Conservation (phyloP, 1,139 yeast genomes). For the Zygosaccharomyces pseudobailii region DNA sequence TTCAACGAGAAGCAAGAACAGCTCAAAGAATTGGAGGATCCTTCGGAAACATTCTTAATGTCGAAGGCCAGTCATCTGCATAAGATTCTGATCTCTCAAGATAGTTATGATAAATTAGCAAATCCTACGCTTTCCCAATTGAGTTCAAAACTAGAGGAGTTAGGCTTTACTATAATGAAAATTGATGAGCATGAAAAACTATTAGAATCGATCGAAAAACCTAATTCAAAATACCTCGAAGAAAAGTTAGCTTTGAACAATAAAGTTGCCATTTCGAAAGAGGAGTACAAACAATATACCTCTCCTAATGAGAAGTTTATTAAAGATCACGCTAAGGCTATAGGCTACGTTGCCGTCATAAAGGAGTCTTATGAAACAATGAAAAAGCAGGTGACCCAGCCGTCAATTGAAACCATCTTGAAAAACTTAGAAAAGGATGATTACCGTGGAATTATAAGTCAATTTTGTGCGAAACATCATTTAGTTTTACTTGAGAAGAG, state of each 20-base stretch:
- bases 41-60: slow-evolving; percentile 9
- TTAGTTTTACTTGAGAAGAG: slow-evolving; percentile 3
- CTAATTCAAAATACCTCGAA: slow-evolving; percentile 21
- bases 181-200: slow-evolving; percentile 26
- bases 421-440: slow-evolving; percentile 2
- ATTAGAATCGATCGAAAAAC: slow-evolving; percentile 13
- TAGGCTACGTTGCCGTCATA: slow-evolving; percentile 6
- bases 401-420: slow-evolving; percentile 3
- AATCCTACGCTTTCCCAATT: slow-evolving; percentile 1
- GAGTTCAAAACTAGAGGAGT: neutral
- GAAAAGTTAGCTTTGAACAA: slow-evolving; percentile 12
- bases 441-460: neutral
- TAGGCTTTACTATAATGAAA: slow-evolving; percentile 29
- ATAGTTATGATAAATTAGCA: slow-evolving; percentile 3
- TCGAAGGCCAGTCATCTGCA: slow-evolving; percentile 6
- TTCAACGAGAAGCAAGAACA: slow-evolving; percentile 7
- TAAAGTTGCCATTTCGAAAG: neutral
- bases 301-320: slow-evolving; percentile 2
- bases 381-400: slow-evolving; percentile 3
- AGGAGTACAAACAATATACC: slow-evolving; percentile 1
- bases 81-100: slow-evolving; percentile 23
- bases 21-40: slow-evolving; percentile 5
- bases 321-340: slow-evolving; percentile 7
- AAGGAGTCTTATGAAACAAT: slow-evolving; percentile 4
- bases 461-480: slow-evolving; percentile 4